Evolutionary conservation across 805 yeast genomes (phyloP), one percentile per base, ranked within the genome.

Genomic region (Priceomyces melissophilus): DNA sequence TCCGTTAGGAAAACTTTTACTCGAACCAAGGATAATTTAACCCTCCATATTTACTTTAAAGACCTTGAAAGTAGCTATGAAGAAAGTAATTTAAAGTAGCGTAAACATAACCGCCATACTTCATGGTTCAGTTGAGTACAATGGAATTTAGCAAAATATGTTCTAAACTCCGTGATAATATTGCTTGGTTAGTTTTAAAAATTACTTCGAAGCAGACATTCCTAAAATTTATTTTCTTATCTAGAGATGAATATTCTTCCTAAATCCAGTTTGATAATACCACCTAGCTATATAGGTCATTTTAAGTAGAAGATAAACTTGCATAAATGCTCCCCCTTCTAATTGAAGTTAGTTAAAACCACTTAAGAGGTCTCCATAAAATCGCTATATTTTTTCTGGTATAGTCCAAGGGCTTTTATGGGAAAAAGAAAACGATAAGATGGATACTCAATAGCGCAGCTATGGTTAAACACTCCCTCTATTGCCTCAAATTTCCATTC

Each of bases 391-490:
- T 53, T 58, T 12, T 61, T 53, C 8, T 52, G 47, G 41, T 67
- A 89, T 52, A 91, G 69, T 1, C 98, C 98, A 32, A 93, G 67
- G 0, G 99, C 99, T 63, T 93, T 93, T 52, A 91, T 84, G 1
- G 97, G 84, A 61, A 93, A 93, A 43, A 88, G 67, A 54, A 83
- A 91, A 64, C 84, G 81, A 64, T 93, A 93, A 54, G 88, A 87
- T 30, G 98, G 98, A 60, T 93, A 93, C 61, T 93, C 98, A 55
- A 93, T 93, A 2, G 93, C 96, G 67, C 95, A 69, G 39, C 67
- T 65, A 57, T 93, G 97, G 61, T 93, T 93, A 73, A 93, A 93
- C 0, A 93, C 97, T 34, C 99, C 99, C 63, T 91, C 98, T 20
- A 86, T 81, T 25, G 79, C 84, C 53, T 91, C 96, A 53, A 77